Evolutionary conservation across 805 yeast species (phyloP), one percentile per base, ranked within the genome.

Genomic region (Candida mattraensis): DNA sequence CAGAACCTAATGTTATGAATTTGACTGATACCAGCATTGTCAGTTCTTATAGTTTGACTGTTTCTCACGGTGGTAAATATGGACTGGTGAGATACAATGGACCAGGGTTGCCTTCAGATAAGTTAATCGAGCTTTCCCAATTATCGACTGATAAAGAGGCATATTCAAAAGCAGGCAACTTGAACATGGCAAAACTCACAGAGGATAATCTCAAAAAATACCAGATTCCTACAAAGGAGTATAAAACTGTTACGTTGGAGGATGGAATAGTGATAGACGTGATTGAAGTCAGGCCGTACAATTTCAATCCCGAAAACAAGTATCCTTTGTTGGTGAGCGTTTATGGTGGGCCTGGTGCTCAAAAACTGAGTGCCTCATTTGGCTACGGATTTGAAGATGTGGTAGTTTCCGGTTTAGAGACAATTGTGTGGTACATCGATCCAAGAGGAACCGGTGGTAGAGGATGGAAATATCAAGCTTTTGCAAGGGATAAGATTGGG

Each of bases 291-390:
- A 64, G 71, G 27, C 95, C 95, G 0, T 69, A 70, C 0, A 63
- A 66, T 29, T 75, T 81, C 47, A 63, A 78, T 42, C 39, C 52
- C 1, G 33, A 30, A 7, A 58, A 57, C 25, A 69, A 72, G 42
- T 76, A 83, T 49, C 89, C 93, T 0, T 43, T 85, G 9, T 56
- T 85, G 27, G 87, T 83, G 2, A 72, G 74, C 39, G 80, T 76
- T 0, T 85, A 85, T 53, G 93, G 88, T 3, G 94, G 93, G 0
- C 95, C 95, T 1, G 94, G 93, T 0, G 78, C 85, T 4, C 80
- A 78, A 45, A 71, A 75, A 17, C 72, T 75, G 8, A 66, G 64
- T 24, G 66, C 75, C 11, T 56, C 62, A 15, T 78, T 70, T 43
- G 54, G 56, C 7, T 59, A 76, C 16, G 76, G 73, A 7, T 78